These are phyloP conservation scores for Trametes pubescens DNA, from an alignment of 1,284 basidiomycete genomes.

Conservation along the genomic window DNA sequence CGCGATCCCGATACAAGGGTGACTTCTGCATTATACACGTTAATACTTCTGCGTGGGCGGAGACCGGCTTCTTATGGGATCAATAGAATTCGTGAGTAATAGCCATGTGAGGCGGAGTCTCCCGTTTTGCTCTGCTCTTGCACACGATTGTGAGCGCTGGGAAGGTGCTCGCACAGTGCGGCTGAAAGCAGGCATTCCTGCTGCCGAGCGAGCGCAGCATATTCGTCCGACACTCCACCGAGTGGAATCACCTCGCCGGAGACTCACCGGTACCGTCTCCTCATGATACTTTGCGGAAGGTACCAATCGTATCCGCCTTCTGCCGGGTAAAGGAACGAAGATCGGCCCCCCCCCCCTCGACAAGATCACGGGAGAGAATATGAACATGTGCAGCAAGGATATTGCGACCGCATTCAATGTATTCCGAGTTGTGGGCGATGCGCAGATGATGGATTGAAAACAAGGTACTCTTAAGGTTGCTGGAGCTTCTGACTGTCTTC, in stretches of 20 bases:
- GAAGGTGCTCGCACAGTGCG: neutral
- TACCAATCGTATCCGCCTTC: too few relatives aligned
- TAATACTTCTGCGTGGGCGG: constrained; percentile 16
- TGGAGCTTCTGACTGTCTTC: too few relatives aligned
- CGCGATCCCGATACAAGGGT: constrained; percentile 16
- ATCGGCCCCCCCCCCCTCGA: too few relatives aligned
- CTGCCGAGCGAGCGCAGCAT: neutral
- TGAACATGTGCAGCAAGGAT: too few relatives aligned
- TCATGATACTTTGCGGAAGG: neutral
- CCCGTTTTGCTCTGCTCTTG: constrained; percentile 4
- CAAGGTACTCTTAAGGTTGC: too few relatives aligned
- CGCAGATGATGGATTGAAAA: too few relatives aligned
- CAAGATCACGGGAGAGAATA: too few relatives aligned
- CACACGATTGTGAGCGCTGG: constrained; percentile 10
- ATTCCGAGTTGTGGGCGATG: too few relatives aligned
- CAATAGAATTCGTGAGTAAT: constrained; percentile 16
- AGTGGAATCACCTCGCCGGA: neutral
- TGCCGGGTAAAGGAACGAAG: too few relatives aligned
- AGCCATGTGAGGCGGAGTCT: constrained; percentile 15
- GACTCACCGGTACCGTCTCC: neutral
- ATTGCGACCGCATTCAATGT: too few relatives aligned
- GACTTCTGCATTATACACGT: constrained; percentile 15
- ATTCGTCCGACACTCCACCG: neutral
- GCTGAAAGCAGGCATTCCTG: neutral
- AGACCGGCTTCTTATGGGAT: constrained; percentile 1